Base-by-base conservation (phyloP, 345 rosid genomes). In the Gossypium anomalum region DNA sequence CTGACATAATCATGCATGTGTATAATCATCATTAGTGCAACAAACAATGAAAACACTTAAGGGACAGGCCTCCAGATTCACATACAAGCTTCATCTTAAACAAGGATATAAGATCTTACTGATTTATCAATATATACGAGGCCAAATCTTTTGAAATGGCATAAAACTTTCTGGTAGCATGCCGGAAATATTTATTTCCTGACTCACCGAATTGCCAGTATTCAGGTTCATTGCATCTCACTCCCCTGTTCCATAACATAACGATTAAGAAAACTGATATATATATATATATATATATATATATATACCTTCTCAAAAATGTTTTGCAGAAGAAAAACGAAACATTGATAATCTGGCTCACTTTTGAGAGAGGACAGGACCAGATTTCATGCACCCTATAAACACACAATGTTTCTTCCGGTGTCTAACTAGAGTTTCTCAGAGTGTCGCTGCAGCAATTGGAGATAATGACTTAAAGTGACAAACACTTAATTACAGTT, bases 301-400 rank as follows among this genome's bases (percentile, higher is more conserved):
- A 27, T 4, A 29, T 9, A 71, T 67, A 19, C 29, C 63, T 67
- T 44, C 62, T 19, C 22, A 29, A 49, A 25, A 62, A 58, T 62
- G 55, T 71, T 34, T 6, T 22, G 43, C 34, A 58, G 75, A 67
- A 56, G 9, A 78, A 71, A n/a, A 58, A 22, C 29, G 1, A 29
- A 9, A 53, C 19, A 12, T 20, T 34, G 14, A 77, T 71, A 47
- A 72, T 56, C 22, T 74, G 75, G 19, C 91, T 78, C 80, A 93
- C 99, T 87, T 92, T 77, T 95, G 98, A 74, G 86, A 83, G 72
- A 95, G 96, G 70, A 95, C 94, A 10, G 98, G 99, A 73, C 98
- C 98, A 55, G 98, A 95, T 79, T 92, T 93, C 99, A 91, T 95
- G 89, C 99, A 95, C 13, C 99, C 99, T 5, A 95, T 87, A 70